A percentile compares a stretch with the other conserved stretches of the same genome.
Evolutionary conservation across 2,329 filamentous ascomycete species (phyloP).

Genomic region (Fonsecaea erecta): DNA sequence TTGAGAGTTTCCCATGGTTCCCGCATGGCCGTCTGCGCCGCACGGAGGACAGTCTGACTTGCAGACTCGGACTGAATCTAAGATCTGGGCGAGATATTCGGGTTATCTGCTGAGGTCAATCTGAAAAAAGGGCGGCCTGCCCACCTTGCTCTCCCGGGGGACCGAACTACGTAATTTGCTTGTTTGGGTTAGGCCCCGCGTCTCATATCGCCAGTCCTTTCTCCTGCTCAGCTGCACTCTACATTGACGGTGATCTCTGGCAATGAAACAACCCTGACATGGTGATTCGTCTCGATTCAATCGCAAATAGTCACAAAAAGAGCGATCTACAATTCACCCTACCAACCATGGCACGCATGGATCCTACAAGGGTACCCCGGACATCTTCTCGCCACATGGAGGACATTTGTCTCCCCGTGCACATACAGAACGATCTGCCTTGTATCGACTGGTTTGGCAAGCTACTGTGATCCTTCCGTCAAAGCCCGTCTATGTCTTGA

Average conservation of each 20-base stretch:
- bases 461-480: no score
- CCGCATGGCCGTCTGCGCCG: constrained; percentile 25
- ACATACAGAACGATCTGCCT: background rate
- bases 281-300: background rate
- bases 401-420: background rate
- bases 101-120: background rate
- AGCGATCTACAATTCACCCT: background rate
- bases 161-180: constrained; percentile 19
- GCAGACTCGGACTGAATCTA: background rate
- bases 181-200: constrained; percentile 13
- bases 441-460: background rate
- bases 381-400: background rate
- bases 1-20: constrained; percentile 65
- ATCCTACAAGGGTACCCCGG: background rate
- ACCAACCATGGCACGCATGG: background rate
- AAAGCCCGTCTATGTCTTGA: no score
- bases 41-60: background rate
- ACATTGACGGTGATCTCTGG: no score
- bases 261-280: no score
- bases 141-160: background rate
- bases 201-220: no score
- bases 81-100: background rate
- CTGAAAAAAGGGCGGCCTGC: background rate
- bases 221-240: no score
- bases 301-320: background rate